A percentile compares a stretch with the other conserved stretches of the same genome.
These are phyloP conservation scores for Mortierella sp. DNA, from an alignment of 371 early-diverging fungal species.

Conservation along the genomic window DNA sequence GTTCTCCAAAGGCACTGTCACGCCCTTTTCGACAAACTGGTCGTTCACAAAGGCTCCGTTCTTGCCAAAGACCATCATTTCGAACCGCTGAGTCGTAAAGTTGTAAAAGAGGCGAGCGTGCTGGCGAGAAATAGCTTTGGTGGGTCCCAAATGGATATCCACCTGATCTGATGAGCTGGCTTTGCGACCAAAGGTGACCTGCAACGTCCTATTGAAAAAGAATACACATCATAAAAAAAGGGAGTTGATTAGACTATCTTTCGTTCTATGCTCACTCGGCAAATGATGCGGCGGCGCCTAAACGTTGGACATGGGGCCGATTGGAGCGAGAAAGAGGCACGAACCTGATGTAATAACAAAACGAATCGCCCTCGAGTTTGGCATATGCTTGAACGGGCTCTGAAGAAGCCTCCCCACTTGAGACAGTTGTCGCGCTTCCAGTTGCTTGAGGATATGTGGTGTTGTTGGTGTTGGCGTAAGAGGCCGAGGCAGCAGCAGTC, in stretches of 20 bases:
- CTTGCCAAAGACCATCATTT: constrained; percentile 87
- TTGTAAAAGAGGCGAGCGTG: constrained; percentile 92
- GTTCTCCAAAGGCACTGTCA: constrained; percentile 76
- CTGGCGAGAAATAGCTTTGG: constrained; percentile 86
- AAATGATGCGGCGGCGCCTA: background rate
- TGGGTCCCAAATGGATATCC: constrained; percentile 85
- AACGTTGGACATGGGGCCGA: background rate
- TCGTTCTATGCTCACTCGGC: background rate
- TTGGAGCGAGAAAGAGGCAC: background rate
- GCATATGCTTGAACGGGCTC: constrained; percentile 90
- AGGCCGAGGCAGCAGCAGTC: background rate
- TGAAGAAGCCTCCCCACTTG: constrained; percentile 29
- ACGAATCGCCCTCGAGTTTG: constrained; percentile 87
- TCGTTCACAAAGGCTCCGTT: constrained; percentile 91
- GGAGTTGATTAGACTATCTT: background rate
- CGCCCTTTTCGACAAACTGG: constrained; percentile 76
- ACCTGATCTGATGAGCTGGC: constrained; percentile 71
- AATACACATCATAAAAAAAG: background rate
- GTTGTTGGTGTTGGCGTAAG: constrained; percentile 10
- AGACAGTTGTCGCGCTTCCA: constrained; percentile 15
- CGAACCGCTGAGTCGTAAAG: constrained; percentile 82
- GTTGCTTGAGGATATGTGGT: constrained; percentile 11
- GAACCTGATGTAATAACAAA: constrained; percentile 83
- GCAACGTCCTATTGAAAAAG: constrained; percentile 64
- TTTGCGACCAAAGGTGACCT: constrained; percentile 83